Evolutionary conservation across 305 asterid genomes (phyloP), one percentile per base, ranked within the genome.

Genomic region (Monarda citriodora): DNA sequence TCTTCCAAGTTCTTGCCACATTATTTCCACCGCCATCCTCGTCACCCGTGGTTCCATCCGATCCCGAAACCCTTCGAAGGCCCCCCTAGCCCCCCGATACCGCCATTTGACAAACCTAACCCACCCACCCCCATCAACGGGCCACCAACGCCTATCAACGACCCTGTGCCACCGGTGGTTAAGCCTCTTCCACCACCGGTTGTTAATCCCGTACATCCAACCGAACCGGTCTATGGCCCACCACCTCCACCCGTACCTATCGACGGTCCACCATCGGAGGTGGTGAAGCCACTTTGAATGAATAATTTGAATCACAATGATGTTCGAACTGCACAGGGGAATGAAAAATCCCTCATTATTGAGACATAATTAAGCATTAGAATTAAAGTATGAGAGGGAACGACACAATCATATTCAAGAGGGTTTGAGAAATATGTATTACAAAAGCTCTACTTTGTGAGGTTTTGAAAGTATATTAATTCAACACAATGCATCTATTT

Each of bases 1-100:
- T 69, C 88, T 53, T 92, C 98, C 20, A 83, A 81, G 36, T 72
- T 83, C 31, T 85, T 85, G 96, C 91, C 32, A 29, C 31, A 29
- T 26, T 26, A 87, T 2, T 46, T 67, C 23, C 73, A 68, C 61
- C 79, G 86, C 59, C 66, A 68, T 70, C 97, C 96, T 14, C 64
- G 54, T 38, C 82, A 73, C 25, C 85, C 86, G 4, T 79, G 74
- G 86, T 49, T 65, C 46, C 71, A 77, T 21, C 48, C 46, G 57
- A 67, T 72, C 62, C 86, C 95, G 1, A 73, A 74, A 42, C 45
- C 69, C 7, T 49, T 54, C 32, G 41, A 63, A 11, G 80, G 75
- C 3, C 79, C 85, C 3, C 77, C 57, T 45, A 68, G 76, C 66
- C 91, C 48, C 4, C 54, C 56, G 5, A 47, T 41, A 4, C 61